A percentile compares a stretch with the other conserved stretches of the same genome.
phyloP scores from a whole-genome alignment of 768 basidiomycete genomes.

The Pleurotus platypus region DNA sequence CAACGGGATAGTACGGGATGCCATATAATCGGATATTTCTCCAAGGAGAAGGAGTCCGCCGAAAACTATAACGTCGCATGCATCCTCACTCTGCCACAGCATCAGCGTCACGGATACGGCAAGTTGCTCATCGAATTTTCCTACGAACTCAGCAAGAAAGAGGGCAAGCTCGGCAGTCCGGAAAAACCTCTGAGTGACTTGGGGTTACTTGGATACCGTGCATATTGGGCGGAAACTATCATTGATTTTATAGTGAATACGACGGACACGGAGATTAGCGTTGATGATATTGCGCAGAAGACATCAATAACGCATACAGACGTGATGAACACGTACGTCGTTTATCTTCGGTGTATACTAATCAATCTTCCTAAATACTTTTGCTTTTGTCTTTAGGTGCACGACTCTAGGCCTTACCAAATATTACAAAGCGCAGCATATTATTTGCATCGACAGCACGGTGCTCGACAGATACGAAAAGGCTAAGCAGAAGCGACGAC shows the following conservation, averaged over 20 bases:
- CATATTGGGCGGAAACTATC: slow-evolving; percentile 97
- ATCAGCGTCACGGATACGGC: slow-evolving; percentile 95
- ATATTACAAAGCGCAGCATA: slow-evolving; percentile 92
- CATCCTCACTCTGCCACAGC: slow-evolving; percentile 97
- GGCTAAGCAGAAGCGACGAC: slow-evolving; percentile 69
- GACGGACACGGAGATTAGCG: slow-evolving; percentile 77
- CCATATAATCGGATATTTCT: slow-evolving; percentile 97
- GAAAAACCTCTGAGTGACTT: slow-evolving; percentile 97
- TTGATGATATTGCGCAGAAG: slow-evolving; percentile 96
- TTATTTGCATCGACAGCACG: slow-evolving; percentile 87
- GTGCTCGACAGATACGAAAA: slow-evolving; percentile 91
- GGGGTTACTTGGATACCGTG: slow-evolving; percentile 87
- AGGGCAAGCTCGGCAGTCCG: slow-evolving; percentile 92
- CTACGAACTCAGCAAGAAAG: slow-evolving; percentile 95
- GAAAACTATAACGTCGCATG: slow-evolving; percentile 99
- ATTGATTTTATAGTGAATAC: slow-evolving; percentile 80
- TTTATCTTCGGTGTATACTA: neutral
- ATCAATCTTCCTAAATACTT: neutral
- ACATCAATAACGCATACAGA: slow-evolving; percentile 95
- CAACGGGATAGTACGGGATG: slow-evolving; percentile 87
- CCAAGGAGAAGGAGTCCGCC: slow-evolving; percentile 97
- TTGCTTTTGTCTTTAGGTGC: slow-evolving; percentile 51
- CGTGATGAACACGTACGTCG: slow-evolving; percentile 94
- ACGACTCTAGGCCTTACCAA: slow-evolving; percentile 94
- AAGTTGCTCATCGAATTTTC: slow-evolving; percentile 97